A percentile compares a stretch with the other conserved stretches of the same genome.
phyloP scores from a whole-genome alignment of 495 filamentous ascomycete genomes.

The Darksidea phi region DNA sequence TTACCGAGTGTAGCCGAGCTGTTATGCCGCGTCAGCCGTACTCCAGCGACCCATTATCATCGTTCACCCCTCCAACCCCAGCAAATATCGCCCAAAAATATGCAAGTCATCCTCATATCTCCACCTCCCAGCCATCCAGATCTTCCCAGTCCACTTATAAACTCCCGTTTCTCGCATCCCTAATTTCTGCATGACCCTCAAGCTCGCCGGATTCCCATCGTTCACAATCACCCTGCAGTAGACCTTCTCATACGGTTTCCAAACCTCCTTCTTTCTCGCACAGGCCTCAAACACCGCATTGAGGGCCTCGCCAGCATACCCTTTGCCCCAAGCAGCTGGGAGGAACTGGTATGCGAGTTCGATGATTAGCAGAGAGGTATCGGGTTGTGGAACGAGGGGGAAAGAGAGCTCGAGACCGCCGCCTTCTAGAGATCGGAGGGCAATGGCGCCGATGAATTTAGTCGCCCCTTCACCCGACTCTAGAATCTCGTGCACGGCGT shows the following conservation, averaged over 20 bases:
- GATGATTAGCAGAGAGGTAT: slow-evolving; percentile 12
- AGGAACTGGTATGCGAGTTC: slow-evolving; percentile 32
- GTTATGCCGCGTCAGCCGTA: no score
- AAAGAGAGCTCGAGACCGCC: slow-evolving; percentile 18
- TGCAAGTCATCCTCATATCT: slow-evolving; percentile 21
- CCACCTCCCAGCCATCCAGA: slow-evolving; percentile 15
- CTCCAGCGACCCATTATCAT: no score
- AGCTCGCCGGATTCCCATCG: slow-evolving; percentile 26
- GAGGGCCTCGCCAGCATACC: slow-evolving; percentile 29
- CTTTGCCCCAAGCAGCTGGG: slow-evolving; percentile 27
- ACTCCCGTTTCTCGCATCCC: slow-evolving; percentile 20
- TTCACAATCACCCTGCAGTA: slow-evolving; percentile 33
- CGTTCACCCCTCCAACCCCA: slow-evolving; percentile 2
- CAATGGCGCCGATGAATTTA: slow-evolving; percentile 25
- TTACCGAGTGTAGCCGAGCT: no score
- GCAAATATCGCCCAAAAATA: slow-evolving; percentile 26
- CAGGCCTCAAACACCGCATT: slow-evolving; percentile 20
- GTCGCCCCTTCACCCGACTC: background rate
- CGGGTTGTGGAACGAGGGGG: slow-evolving; percentile 13
- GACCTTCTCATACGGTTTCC: slow-evolving; percentile 22
- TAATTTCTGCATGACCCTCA: slow-evolving; percentile 29
- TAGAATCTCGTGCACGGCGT: slow-evolving; percentile 31
- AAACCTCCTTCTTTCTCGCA: slow-evolving; percentile 19
- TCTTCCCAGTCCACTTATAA: slow-evolving; percentile 20
- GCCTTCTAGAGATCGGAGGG: slow-evolving; percentile 4